These are phyloP conservation scores for Aspergillus panamensis DNA, from an alignment of 495 filamentous ascomycete species.

Conservation along the genomic window DNA sequence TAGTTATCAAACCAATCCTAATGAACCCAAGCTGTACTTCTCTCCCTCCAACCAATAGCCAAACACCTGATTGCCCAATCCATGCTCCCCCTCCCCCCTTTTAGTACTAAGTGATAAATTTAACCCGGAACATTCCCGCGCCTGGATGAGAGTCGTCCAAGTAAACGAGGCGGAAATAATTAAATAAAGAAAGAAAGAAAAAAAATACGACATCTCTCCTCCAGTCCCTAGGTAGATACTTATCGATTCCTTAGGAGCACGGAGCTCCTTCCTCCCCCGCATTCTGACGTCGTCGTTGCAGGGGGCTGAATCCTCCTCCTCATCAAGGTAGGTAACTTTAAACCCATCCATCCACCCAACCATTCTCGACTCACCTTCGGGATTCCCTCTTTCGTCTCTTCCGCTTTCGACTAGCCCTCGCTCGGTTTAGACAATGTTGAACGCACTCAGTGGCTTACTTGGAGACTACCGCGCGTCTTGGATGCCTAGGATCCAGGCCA, in stretches of 20 bases:
- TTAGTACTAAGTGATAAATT: too few relatives aligned
- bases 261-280: background rate
- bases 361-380: constrained; percentile 2
- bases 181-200: too few relatives aligned
- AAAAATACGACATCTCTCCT: background rate
- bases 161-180: background rate
- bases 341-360: background rate
- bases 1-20: background rate
- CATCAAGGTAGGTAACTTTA: background rate
- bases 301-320: background rate
- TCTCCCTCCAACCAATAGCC: background rate
- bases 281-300: constrained; percentile 5
- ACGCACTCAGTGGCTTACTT: too few relatives aligned
- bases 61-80: background rate
- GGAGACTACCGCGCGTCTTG: too few relatives aligned
- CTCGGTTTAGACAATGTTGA: too few relatives aligned
- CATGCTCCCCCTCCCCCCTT: background rate
- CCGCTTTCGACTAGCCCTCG: background rate
- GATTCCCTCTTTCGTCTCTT: constrained; percentile 13
- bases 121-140: constrained; percentile 7
- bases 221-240: background rate
- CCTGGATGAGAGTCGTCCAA: constrained; percentile 1
- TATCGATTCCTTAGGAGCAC: too few relatives aligned
- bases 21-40: background rate
- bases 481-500: too few relatives aligned